phyloP scores from a whole-genome alignment of 169 alveolate species.

The Miamiensis avidus region DNA sequence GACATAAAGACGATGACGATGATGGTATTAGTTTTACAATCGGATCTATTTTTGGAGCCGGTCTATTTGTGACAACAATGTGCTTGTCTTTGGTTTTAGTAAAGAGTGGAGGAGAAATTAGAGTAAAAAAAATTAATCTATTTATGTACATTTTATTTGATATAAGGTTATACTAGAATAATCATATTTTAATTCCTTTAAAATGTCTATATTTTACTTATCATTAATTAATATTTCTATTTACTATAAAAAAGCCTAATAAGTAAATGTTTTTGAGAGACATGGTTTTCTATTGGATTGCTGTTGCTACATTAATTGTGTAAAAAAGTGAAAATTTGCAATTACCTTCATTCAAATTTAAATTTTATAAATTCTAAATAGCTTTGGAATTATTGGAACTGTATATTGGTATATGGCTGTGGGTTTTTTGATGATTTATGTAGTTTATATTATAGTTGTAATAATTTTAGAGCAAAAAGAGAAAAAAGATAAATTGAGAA shows the following conservation, averaged over 20 bases:
- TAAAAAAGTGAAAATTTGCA: slow-evolving; percentile 17
- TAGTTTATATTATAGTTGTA: slow-evolving; percentile 24
- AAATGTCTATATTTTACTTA: no score
- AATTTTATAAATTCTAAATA: neutral
- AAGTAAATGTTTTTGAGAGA: slow-evolving; percentile 16
- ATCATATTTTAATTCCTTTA: no score
- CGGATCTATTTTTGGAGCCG: slow-evolving; percentile 48
- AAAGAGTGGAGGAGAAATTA: neutral
- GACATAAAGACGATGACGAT: neutral
- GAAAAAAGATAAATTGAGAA: neutral
- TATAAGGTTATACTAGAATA: no score
- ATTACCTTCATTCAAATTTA: neutral
- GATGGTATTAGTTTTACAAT: slow-evolving; percentile 31
- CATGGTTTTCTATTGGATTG: slow-evolving; percentile 16
- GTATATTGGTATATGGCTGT: slow-evolving; percentile 3
- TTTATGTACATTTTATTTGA: no score
- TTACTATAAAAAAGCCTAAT: slow-evolving; percentile 16
- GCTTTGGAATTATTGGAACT: slow-evolving; percentile 11
- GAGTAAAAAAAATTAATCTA: slow-evolving; percentile 2
- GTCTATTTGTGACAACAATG: slow-evolving; percentile 28
- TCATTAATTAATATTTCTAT: no score
- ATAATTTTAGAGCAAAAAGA: slow-evolving; percentile 7
- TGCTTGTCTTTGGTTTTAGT: slow-evolving; percentile 8
- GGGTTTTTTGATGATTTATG: slow-evolving; percentile 19
- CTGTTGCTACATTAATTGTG: slow-evolving; percentile 18